phyloP scores from a whole-genome alignment of 305 asterid species.

The Rubia peregrina region DNA sequence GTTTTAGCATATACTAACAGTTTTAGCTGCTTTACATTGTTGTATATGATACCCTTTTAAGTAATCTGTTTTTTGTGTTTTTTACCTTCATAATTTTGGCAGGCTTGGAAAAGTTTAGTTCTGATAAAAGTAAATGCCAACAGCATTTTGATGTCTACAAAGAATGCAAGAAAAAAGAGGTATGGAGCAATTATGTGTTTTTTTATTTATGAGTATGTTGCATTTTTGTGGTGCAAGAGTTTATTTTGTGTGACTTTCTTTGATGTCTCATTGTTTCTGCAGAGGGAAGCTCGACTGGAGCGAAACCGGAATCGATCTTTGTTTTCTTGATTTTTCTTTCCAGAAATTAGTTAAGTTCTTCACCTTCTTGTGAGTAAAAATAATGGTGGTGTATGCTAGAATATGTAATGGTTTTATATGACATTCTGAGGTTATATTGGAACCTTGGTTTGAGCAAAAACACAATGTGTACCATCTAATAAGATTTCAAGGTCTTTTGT shows the following conservation, averaged over 20 bases:
- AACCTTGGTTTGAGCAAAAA: neutral
- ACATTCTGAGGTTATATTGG: neutral
- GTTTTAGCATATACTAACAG: neutral
- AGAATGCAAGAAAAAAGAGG: slow-evolving; percentile 97
- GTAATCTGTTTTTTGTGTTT: slow-evolving; percentile 2
- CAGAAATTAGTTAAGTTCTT: neutral
- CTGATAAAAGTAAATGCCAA: slow-evolving; percentile 88
- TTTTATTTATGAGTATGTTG: neutral
- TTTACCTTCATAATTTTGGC: slow-evolving; percentile 15
- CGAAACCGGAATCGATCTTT: slow-evolving; percentile 69
- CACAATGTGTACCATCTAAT: slow-evolving; percentile 21
- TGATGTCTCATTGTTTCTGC: slow-evolving; percentile 23
- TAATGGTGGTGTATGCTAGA: slow-evolving; percentile 7
- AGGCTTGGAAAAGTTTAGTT: slow-evolving; percentile 63
- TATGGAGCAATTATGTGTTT: slow-evolving; percentile 9
- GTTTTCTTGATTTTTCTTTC: slow-evolving; percentile 50
- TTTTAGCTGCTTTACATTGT: neutral
- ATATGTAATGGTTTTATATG: neutral
- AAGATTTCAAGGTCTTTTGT: neutral
- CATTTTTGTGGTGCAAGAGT: neutral
- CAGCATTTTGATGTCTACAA: slow-evolving; percentile 81
- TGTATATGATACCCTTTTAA: neutral
- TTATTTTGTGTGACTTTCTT: neutral
- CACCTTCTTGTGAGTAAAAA: slow-evolving; percentile 12
- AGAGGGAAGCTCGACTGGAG: slow-evolving; percentile 96